phyloP scores from a whole-genome alignment of 768 basidiomycete species.

The Tephrocybe rancida region DNA sequence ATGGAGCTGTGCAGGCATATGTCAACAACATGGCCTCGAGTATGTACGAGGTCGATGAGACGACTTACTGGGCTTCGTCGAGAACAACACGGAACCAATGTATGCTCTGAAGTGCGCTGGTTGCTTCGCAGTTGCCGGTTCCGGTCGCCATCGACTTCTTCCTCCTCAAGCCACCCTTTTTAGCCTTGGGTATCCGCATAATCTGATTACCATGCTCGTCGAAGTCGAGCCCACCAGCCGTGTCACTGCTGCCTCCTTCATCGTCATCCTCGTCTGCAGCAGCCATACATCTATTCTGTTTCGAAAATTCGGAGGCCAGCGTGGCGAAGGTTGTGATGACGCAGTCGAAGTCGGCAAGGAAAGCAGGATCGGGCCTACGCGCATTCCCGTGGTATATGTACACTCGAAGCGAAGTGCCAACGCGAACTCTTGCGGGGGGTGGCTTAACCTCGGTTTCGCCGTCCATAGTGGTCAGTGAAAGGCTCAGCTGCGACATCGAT shows the following conservation, averaged over 20 bases:
- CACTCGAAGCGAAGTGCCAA: constrained; percentile 67
- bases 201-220: constrained; percentile 71
- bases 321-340: constrained; percentile 98
- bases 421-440: constrained; percentile 34
- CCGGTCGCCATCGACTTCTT: constrained; percentile 48
- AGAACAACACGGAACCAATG: constrained; percentile 97
- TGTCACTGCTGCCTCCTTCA: constrained; percentile 66
- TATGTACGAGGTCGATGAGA: neutral
- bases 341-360: constrained; percentile 92
- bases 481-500: constrained; percentile 36
- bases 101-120: constrained; percentile 89
- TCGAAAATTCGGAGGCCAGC: constrained; percentile 92
- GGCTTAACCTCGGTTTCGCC: constrained; percentile 33
- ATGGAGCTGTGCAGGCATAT: constrained; percentile 66
- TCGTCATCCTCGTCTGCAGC: constrained; percentile 77
- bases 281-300: constrained; percentile 73
- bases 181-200: constrained; percentile 60
- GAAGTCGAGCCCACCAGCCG: constrained; percentile 60
- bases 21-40: neutral
- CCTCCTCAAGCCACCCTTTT: constrained; percentile 69
- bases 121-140: constrained; percentile 42
- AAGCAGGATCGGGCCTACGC: constrained; percentile 82
- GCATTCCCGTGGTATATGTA: constrained; percentile 97
- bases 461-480: constrained; percentile 31
- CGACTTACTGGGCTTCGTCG: constrained; percentile 93